Evolutionary conservation across 768 basidiomycete genomes (phyloP).

Genomic region (Boletus rex-veris): DNA sequence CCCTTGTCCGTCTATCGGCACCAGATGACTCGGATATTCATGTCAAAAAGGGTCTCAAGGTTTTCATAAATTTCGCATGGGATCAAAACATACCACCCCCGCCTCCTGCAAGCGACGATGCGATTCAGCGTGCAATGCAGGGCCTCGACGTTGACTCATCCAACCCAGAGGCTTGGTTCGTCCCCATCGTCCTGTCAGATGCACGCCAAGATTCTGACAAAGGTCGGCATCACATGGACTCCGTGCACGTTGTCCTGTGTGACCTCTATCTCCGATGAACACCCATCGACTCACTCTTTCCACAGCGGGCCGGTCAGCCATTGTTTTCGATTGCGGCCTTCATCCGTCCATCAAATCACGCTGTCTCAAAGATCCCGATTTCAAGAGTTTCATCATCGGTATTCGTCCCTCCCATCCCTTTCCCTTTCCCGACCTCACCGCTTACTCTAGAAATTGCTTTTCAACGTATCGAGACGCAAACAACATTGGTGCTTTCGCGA

Average conservation of each 20-base stretch:
- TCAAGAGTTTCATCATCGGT: slow-evolving; percentile 72
- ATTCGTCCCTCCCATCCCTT: neutral
- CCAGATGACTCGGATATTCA: slow-evolving; percentile 3
- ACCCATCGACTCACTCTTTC: slow-evolving; percentile 4
- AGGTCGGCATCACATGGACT: slow-evolving; percentile 40
- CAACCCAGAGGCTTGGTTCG: slow-evolving; percentile 48
- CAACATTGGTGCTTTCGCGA: slow-evolving; percentile 58
- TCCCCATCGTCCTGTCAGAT: slow-evolving; percentile 72
- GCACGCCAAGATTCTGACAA: slow-evolving; percentile 63
- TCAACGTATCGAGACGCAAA: slow-evolving; percentile 63
- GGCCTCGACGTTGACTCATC: slow-evolving; percentile 43
- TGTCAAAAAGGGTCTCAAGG: slow-evolving; percentile 51
- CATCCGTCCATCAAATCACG: slow-evolving; percentile 58
- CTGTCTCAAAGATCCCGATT: slow-evolving; percentile 54
- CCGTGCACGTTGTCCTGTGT: slow-evolving; percentile 10
- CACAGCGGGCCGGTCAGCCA: slow-evolving; percentile 61
- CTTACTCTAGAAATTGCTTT: slow-evolving; percentile 55
- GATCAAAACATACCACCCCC: slow-evolving; percentile 67
- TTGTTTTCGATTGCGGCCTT: slow-evolving; percentile 75
- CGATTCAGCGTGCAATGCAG: slow-evolving; percentile 54
- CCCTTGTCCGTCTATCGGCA: slow-evolving; percentile 22
- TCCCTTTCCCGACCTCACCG: slow-evolving; percentile 12
- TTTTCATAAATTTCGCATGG: slow-evolving; percentile 76
- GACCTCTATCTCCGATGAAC: slow-evolving; percentile 15
- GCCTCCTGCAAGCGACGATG: slow-evolving; percentile 55